Evolutionary conservation across 2,329 filamentous ascomycete genomes (phyloP).

Genomic region (Mycogone perniciosa): DNA sequence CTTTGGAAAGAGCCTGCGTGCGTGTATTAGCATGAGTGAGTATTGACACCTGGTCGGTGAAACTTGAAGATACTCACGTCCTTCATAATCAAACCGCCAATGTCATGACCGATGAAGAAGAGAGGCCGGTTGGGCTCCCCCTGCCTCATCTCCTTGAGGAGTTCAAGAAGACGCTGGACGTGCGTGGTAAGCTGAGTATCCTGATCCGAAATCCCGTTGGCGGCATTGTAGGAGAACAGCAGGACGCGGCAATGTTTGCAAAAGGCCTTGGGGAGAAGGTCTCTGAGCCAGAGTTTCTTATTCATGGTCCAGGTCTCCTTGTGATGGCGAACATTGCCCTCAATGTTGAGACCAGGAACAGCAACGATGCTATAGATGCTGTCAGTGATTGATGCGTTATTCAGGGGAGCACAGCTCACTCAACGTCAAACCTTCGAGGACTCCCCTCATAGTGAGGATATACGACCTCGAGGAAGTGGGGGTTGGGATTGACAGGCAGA

Average conservation of each 20-base stretch:
- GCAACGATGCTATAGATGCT: conserved; percentile 1
- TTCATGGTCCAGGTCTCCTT: conserved; percentile 5
- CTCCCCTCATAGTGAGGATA: too few species aligned
- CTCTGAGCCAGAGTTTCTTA: conserved; percentile 4
- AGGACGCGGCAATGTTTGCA: conserved; percentile 4
- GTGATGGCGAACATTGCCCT: background rate
- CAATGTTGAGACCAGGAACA: conserved; percentile 10
- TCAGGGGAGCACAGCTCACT: background rate
- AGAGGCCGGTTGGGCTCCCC: background rate
- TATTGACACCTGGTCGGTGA: background rate
- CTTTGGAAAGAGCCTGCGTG: conserved; percentile 5
- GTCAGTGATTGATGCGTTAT: background rate
- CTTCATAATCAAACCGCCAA: conserved; percentile 12
- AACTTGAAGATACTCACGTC: background rate
- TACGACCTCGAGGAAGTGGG: background rate
- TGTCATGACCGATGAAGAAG: conserved; percentile 9
- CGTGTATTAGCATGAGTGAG: background rate
- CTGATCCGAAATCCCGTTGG: background rate
- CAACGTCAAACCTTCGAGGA: background rate
- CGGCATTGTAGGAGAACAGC: conserved; percentile 11
- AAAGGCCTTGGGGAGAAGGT: conserved; percentile 4
- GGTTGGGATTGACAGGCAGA: background rate
- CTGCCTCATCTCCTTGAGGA: conserved; percentile 2
- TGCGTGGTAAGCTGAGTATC: conserved; percentile 3
- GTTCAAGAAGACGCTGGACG: conserved; percentile 1